Base-by-base conservation (phyloP, 345 rosid species). In the Arabidopsis thaliana region DNA sequence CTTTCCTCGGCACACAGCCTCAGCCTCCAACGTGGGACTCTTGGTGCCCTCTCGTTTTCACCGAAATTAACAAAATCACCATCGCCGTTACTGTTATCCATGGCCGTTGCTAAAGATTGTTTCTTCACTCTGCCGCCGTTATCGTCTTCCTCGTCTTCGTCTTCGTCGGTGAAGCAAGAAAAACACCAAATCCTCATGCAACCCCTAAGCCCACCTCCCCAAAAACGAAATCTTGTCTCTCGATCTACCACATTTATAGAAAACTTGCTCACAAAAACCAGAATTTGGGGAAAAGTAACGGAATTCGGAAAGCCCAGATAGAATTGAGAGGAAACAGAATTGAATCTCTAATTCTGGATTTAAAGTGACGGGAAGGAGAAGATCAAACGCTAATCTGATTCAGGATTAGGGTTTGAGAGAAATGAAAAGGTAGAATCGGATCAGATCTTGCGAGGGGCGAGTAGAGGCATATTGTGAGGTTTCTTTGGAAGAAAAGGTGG, bases 161-260 rank as follows among this genome's bases (percentile, higher is more conserved):
- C 48, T 24, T 41, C 13, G 20, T 44, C 84, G 80, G 67, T 76
- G 86, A 92, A 90, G 83, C 93, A 90, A 25, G 81, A 63, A 77
- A 86, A 87, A 77, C 91, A 89, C 97, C 92, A 90, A 84, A 82
- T 90, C 93, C 79, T 95, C 97, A 95, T 92, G 81, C 99, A 95
- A 83, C 69, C 60, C 33, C 61, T 10, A 59, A 76, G 65, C 72
- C 11, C 30, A 60, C 66, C 63, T 44, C 50, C 32, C 24, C 53
- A 34, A 50, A 56, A 44, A 6, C 76, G 73, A 86, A 82, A 84
- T 85, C 84, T 83, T 79, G 79, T 66, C 75, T 82, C 84, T 79
- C 84, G 91, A 85, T 89, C 91, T 77, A 74, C 51, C 68, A 71
- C 88, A 88, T 85, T 79, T 70, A 44, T 11, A 7, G 23, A 5